Evolutionary conservation across 257 asterid genomes (phyloP), one percentile per base, ranked within the genome.

Genomic region (Ballota nigra): DNA sequence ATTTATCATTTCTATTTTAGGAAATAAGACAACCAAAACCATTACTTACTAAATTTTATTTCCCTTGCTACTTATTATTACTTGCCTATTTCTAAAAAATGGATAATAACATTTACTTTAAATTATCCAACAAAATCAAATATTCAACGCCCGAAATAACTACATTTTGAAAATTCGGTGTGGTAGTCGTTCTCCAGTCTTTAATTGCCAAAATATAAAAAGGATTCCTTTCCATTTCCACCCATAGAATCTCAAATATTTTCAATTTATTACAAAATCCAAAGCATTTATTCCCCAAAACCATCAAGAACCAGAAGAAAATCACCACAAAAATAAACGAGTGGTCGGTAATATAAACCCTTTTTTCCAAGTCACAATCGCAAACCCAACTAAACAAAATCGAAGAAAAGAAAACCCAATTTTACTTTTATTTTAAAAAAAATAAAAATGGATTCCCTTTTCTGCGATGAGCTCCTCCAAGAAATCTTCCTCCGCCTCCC

Each of bases 401-500:
- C 6, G 5, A 34, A 38, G 0, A 6, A 9, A 26, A 62, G 1
- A 6, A 20, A 57, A 13, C 0, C 2, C n/a, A n/a, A n/a, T n/a
- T n/a, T n/a, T n/a, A n/a, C n/a, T n/a, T n/a, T n/a, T n/a, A n/a
- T n/a, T n/a, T n/a, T n/a, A 18, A 7, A 75, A 24, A 53, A 10
- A 7, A 29, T 3, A 24, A 45, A 71, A 34, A 92, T 92, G 96
- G 97, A 87, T 55, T 2, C 86, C 2, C 69, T 88, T 55, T 84
- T 92, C 45, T 88, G 95, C 76, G 98, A 92, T 12, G 97, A 92
- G 78, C 90, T 88, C 51, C 72, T 88, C 51, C 89, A 83, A 76
- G 96, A 92, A 82, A 87, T 92, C 72, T 88, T 92, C 84, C 87
- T 66, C 86, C 97, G 87, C 63, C 78, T 92, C 2, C 96, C 89